Evolutionary conservation across 202 grass and related monocot species (phyloP), one percentile per base, ranked within the genome.

Genomic region (Schoenoplectus tabernaemontani): DNA sequence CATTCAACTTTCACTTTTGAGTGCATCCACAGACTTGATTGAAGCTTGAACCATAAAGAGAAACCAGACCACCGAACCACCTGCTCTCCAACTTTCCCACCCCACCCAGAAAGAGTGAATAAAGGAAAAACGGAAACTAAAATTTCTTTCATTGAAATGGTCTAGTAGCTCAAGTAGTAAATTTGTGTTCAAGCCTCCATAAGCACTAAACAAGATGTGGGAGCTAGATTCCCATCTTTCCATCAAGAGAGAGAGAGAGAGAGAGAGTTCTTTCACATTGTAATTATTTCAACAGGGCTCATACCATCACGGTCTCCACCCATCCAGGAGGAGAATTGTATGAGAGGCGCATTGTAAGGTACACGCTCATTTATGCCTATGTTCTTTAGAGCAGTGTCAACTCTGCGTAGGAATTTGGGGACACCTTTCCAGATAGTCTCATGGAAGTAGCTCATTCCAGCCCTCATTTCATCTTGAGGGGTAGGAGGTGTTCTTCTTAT

Each of bases 301-400:
- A 86, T 81, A 98, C 95, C 95, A 83, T 98, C 95, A 85, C 91
- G 91, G 81, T 98, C 95, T 71, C 95, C 95, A 57, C 95, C 94
- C 94, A 97, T 97, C 94, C 94, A 97, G 73, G 94, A 97, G 57
- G 94, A 97, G 81, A 97, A 97, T n/a, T 97, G 91, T 83, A 97
- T 93, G 89, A 97, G 87, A 70, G 94, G 94, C 19, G 89, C 94
- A 77, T 93, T 94, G 58, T 97, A 97, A 69, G 94, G 94, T 65
- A 97, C 77, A 75, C 91, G 91, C 36, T 97, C 95, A 63, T 94
- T 84, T 72, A 94, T 92, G 61, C 95, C 95, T 20, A 98, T 90
- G 78, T 94, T 94, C 88, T 90, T 94, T 81, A 98, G 75, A 81
- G 95, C 95, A 5, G 95, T 98, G 88, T 98, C 95, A 20, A 98